Evolutionary conservation across 306 rosid species (phyloP), one percentile per base, ranked within the genome.

Genomic region (Vicia sativa): DNA sequence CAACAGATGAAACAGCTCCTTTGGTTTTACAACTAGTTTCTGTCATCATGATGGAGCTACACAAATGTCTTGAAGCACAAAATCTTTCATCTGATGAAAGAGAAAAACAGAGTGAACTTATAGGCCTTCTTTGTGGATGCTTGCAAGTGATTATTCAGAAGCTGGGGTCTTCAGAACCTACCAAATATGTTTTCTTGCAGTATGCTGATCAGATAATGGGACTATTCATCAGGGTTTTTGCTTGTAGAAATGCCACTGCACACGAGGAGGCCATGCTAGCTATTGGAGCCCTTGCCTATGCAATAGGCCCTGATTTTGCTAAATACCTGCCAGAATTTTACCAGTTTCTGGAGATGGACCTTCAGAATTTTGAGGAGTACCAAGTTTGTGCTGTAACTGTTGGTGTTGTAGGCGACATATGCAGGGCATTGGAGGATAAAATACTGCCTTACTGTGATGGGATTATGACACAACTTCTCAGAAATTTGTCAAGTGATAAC

Each of bases 261-360:
- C 97, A 91, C 19, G 97, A 91, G 75, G 97, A 88, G 74, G 97
- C 97, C 59, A 91, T 91, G 97, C 97, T 91, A 52, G 97, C 97
- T 72, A 88, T 91, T 80, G 97, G 96, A 70, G 87, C 96, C 64
- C 91, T 91, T 76, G 97, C 97, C 63, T 88, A 91, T 67, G 70
- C 85, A 19, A 62, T 85, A 15, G 97, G 97, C 76, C 78, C 85
- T 23, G 96, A 86, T 70, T 91, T 91, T 80, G 84, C 83, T 6
- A 91, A 91, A 54, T 91, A 88, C 78, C 73, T 91, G 89, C 87
- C 93, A 1, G 96, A 91, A 57, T 86, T 85, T 79, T 88, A 84
- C 71, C 81, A 81, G 82, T 88, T 84, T 85, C 76, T 91, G 26
- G 96, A 91, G 67, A 76, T 85, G 84, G 96, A 86, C 65, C 96